phyloP scores from a whole-genome alignment of 139 green algal genomes.

The Penium margaritaceum region DNA sequence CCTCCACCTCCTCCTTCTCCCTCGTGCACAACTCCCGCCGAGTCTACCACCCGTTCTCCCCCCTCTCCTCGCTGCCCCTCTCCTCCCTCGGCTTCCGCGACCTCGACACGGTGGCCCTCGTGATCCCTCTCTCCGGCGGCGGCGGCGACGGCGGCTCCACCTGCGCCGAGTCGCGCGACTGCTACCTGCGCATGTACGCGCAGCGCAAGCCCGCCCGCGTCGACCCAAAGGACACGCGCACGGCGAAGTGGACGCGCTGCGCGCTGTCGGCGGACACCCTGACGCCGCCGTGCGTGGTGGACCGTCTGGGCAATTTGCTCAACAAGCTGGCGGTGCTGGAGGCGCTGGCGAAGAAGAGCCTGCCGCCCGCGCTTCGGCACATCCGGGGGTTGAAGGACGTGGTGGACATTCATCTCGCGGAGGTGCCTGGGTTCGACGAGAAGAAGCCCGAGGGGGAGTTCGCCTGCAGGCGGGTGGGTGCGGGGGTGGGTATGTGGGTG shows the following conservation, averaged over 20 bases:
- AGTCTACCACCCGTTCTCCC: too few relatives aligned
- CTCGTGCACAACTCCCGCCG: too few relatives aligned
- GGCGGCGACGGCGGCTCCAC: slow-evolving; percentile 48
- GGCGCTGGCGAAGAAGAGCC: slow-evolving; percentile 39
- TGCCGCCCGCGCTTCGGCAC: slow-evolving; percentile 33
- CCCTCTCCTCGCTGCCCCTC: too few relatives aligned
- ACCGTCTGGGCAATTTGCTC: slow-evolving; percentile 46
- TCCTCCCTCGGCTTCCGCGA: too few relatives aligned
- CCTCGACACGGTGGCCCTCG: too few relatives aligned
- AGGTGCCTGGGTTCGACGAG: slow-evolving; percentile 35
- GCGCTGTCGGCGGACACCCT: slow-evolving; percentile 38
- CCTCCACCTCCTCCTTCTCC: too few relatives aligned
- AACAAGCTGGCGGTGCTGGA: slow-evolving; percentile 48
- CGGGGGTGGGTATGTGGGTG: too few relatives aligned
- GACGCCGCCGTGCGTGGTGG: slow-evolving; percentile 30
- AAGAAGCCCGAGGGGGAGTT: too few relatives aligned
- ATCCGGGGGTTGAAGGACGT: slow-evolving; percentile 42
- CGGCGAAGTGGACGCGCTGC: slow-evolving; percentile 40
- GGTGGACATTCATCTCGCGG: slow-evolving; percentile 40
- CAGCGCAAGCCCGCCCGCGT: slow-evolving; percentile 46
- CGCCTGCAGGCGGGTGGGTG: too few relatives aligned
- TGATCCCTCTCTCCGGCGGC: slow-evolving; percentile 34
- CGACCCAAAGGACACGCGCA: slow-evolving; percentile 33
- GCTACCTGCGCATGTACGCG: slow-evolving; percentile 48
- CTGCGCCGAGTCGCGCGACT: slow-evolving; percentile 44